Conservation (phyloP, 306 rosid species). For the Cucumis sativus region Cucumber_9930_V3 NC_026658.2:4262001-4262500, state of each 20-base stretch:
- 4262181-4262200: constrained; percentile 32
- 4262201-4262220: constrained; percentile 52
- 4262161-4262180: constrained; percentile 14
- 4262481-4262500: constrained; percentile 86
- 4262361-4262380: constrained; percentile 7
- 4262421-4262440: constrained; percentile 96
- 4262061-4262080: neutral
- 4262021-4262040: constrained; percentile 21
- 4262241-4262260: constrained; percentile 25
- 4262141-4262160: constrained; percentile 37
- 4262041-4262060: neutral
- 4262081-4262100: neutral
- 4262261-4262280: constrained; percentile 31
- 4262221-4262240: constrained; percentile 86
- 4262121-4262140: constrained; percentile 26
- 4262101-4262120: neutral
- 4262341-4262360: neutral
- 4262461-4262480: constrained; percentile 76
- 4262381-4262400: constrained; percentile 5
- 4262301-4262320: constrained; percentile 16
- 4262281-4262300: constrained; percentile 52
- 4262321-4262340: constrained; percentile 15
- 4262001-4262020: constrained; percentile 23
- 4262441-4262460: constrained; percentile 99
- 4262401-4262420: constrained; percentile 50